Base-by-base conservation (phyloP, 2,329 filamentous ascomycete species). In the Elsinoe ampelina region DNA sequence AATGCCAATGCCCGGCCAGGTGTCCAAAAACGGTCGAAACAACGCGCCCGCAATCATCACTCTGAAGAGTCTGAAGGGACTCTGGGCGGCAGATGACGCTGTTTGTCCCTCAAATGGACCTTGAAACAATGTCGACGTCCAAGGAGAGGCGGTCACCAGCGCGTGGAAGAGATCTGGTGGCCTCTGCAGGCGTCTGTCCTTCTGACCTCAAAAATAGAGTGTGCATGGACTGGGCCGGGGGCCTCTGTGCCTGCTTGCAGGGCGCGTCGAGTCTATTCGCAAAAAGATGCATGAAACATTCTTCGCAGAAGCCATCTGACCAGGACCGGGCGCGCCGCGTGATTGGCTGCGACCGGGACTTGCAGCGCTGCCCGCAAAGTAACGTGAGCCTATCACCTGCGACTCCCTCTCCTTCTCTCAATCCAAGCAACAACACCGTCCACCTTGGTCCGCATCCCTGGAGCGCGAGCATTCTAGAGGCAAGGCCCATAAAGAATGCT, bases 401-500 rank as follows among this genome's bases (percentile, higher is more conserved):
- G 19, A 38, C 42, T 22, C 54, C 54, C 42, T 42, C 54, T 56
- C 39, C 52, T 43, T 42, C 52, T 55, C 36, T 26, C 36, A 55
- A 55, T 55, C 52, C 39, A 36, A 20, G 34, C 52, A 42, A 45
- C 52, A 10, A 55, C 22, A 10, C 26, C 52, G 26, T 38, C 38
- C 50, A 30, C 36, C 13, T 19, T 19, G 13, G 11, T 19, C 43
- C 43, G 19, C n/a, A 13, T 22, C 45, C 45, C 45, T 50, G 45
- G 45, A 50, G 45, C 45, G 45, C 45, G 45, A 52, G 13, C 48
- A 52, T 52, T 52, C 48, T 52, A 52, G 48, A 52, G 48, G 48
- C 48, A 52, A 52, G 48, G 48, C 34, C 48, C 48, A 52, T 52
- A 52, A 52, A 52, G 48, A 52, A 52, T 52, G 48, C 48, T 38